These are phyloP conservation scores for Fragaria vesca DNA, from an alignment of 306 rosid genomes.

Conservation along the genomic window DNA sequence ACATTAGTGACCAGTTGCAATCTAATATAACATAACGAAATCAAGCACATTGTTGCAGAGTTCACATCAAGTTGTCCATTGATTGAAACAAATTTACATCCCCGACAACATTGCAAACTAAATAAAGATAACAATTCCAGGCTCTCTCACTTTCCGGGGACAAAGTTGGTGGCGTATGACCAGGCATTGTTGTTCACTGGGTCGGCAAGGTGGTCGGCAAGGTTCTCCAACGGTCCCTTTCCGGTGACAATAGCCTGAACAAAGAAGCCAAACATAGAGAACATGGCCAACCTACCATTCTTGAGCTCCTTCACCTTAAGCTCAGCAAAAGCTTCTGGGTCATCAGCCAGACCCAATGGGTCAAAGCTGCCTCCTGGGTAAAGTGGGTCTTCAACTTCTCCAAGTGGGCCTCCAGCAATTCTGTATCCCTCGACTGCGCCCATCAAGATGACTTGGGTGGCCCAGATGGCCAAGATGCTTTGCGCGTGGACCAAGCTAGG, in stretches of 20 bases:
- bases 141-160: constrained; percentile 56
- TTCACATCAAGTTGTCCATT: constrained; percentile 17
- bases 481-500: constrained; percentile 65
- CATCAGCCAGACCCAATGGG: constrained; percentile 63
- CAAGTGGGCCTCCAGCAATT: constrained; percentile 60
- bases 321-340: constrained; percentile 67
- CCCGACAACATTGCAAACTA: background rate
- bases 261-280: constrained; percentile 64
- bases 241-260: constrained; percentile 66
- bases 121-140: background rate
- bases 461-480: constrained; percentile 66
- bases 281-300: constrained; percentile 62
- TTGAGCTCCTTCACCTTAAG: constrained; percentile 60
- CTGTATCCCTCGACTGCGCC: constrained; percentile 64
- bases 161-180: constrained; percentile 70
- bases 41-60: background rate
- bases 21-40: background rate
- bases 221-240: constrained; percentile 60
- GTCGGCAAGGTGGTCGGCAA: constrained; percentile 64
- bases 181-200: constrained; percentile 70
- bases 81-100: constrained; percentile 27
- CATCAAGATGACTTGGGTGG: constrained; percentile 56
- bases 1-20: background rate
- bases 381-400: constrained; percentile 53
- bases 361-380: constrained; percentile 70